phyloP scores from a whole-genome alignment of 768 basidiomycete species.

The Tylopilus cervinicoccineus region DNA sequence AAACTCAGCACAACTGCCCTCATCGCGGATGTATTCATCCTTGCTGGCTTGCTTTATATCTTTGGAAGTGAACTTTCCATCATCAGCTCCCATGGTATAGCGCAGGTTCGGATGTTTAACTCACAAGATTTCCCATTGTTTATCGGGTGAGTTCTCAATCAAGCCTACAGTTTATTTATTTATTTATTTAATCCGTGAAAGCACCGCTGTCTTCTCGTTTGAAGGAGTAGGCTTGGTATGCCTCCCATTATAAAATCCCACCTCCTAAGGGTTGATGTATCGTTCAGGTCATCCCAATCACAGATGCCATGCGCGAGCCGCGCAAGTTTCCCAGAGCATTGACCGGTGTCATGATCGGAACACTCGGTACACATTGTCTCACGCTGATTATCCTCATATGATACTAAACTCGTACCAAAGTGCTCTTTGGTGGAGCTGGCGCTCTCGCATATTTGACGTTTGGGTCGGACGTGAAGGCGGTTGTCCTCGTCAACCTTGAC shows the following conservation, averaged over 20 bases:
- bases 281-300: conserved; percentile 85
- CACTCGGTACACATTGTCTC: conserved; percentile 48
- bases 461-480: conserved; percentile 83
- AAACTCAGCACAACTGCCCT: conserved; percentile 91
- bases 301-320: conserved; percentile 95
- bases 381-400: not conserved
- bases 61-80: conserved; percentile 79
- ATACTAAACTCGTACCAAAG: conserved; percentile 30
- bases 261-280: not conserved
- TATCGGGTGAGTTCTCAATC: conserved; percentile 62
- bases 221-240: conserved; percentile 92
- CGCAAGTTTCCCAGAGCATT: conserved; percentile 86
- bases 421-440: conserved; percentile 87
- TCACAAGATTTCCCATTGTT: conserved; percentile 84
- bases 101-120: conserved; percentile 85
- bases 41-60: conserved; percentile 83
- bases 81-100: conserved; percentile 65
- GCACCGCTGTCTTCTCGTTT: conserved; percentile 97
- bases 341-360: conserved; percentile 87
- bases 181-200: conserved; percentile 30
- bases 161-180: not conserved
- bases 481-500: conserved; percentile 93
- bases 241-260: not conserved
- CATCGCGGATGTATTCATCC: conserved; percentile 91
- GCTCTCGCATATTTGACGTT: conserved; percentile 85